Evolutionary conservation across 2,329 filamentous ascomycete species (phyloP).

Genomic region (Basipetospora chlamydospora): DNA sequence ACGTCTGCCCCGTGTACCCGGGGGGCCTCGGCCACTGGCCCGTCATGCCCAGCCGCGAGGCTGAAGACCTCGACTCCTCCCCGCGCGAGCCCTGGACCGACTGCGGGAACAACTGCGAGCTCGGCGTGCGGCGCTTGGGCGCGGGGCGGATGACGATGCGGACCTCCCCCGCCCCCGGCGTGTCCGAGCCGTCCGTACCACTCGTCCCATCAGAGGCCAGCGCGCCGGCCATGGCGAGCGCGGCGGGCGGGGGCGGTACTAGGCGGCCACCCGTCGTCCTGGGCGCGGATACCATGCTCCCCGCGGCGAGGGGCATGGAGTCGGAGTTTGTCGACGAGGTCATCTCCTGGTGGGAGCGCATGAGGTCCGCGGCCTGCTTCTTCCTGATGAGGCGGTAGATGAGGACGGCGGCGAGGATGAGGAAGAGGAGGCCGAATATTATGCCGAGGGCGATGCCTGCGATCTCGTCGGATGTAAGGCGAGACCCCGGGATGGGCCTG

Average conservation of each 20-base stretch:
- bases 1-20: constrained; percentile 12
- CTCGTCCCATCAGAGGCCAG: constrained; percentile 4
- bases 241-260: neutral
- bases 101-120: constrained; percentile 4
- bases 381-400: constrained; percentile 9
- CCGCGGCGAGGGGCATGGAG: constrained; percentile 1
- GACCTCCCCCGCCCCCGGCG: constrained; percentile 14
- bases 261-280: neutral
- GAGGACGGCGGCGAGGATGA: constrained; percentile 11
- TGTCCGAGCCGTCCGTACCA: constrained; percentile 9
- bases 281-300: neutral
- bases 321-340: constrained; percentile 1
- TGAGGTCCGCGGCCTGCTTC: constrained; percentile 7
- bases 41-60: constrained; percentile 2
- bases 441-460: constrained; percentile 15
- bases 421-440: constrained; percentile 12
- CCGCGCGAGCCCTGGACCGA: neutral
- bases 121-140: constrained; percentile 7
- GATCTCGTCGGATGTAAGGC: constrained; percentile 14
- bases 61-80: neutral
- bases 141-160: constrained; percentile 18
- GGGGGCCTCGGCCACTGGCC: constrained; percentile 16
- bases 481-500: constrained; percentile 1
- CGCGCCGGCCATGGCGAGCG: neutral
- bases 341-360: constrained; percentile 8